phyloP scores from a whole-genome alignment of 495 filamentous ascomycete genomes.

The Margaritispora aquatica region DNA sequence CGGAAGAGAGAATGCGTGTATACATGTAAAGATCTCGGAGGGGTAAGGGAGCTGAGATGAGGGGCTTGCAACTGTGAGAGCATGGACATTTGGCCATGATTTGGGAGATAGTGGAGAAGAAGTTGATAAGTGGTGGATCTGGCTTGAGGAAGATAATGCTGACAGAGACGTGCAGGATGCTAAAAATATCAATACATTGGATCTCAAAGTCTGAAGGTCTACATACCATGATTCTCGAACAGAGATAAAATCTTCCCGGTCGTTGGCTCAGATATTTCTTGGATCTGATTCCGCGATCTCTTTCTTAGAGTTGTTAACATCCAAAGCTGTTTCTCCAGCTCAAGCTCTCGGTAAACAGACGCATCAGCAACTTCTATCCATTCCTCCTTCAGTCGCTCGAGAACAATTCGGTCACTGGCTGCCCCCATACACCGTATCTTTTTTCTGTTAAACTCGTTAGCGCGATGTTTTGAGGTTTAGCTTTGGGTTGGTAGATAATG shows the following conservation, averaged over 20 bases:
- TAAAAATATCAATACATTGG: neutral
- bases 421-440: constrained; percentile 38
- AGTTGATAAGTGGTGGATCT: constrained; percentile 20
- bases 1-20: constrained; percentile 18
- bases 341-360: constrained; percentile 18
- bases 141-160: neutral
- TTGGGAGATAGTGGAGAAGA: constrained; percentile 17
- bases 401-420: constrained; percentile 34
- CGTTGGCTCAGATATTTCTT: neutral
- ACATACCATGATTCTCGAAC: constrained; percentile 24
- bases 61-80: constrained; percentile 11
- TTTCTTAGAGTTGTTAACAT: constrained; percentile 16
- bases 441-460: no score
- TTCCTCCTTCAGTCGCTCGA: constrained; percentile 37
- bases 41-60: constrained; percentile 20
- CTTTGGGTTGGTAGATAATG: no score
- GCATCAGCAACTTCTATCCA: constrained; percentile 34
- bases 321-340: constrained; percentile 23
- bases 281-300: neutral
- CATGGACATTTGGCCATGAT: constrained; percentile 17
- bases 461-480: no score
- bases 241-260: constrained; percentile 15
- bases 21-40: constrained; percentile 15
- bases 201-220: neutral
- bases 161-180: constrained; percentile 20